Percentiles rank a stretch among this genome's conserved stretches.
phyloP scores from a whole-genome alignment of 1,284 basidiomycete genomes.

The Apiotrichum porosum region DNA sequence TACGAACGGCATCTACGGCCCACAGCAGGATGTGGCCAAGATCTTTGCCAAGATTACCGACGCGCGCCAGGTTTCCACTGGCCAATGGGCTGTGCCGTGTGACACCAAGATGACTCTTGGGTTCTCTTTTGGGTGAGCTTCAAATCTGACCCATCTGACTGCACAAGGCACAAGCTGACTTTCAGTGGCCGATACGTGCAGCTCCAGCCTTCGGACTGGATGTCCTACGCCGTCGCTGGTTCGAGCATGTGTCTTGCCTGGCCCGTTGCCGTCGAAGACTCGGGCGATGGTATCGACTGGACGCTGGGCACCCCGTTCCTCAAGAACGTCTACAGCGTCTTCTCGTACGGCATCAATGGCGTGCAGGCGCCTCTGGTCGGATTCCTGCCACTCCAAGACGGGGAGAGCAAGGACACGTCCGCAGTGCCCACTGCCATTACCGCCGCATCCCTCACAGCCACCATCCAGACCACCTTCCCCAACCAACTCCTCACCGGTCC shows the following conservation, averaged over 20 bases:
- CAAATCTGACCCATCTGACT: too few relatives aligned
- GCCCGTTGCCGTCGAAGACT: constrained; percentile 65
- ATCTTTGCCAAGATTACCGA: constrained; percentile 62
- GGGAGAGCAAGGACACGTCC: background rate
- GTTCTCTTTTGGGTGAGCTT: constrained; percentile 74
- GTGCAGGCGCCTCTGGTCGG: constrained; percentile 41
- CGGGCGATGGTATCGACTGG: constrained; percentile 77
- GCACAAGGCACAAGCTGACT: too few relatives aligned
- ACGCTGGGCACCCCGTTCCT: constrained; percentile 78
- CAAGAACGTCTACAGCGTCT: constrained; percentile 74
- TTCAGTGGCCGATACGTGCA: constrained; percentile 57
- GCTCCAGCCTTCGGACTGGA: constrained; percentile 73
- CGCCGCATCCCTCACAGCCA: constrained; percentile 36
- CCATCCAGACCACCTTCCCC: constrained; percentile 65
- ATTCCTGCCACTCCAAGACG: constrained; percentile 33
- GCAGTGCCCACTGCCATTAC: background rate
- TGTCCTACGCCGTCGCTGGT: constrained; percentile 66
- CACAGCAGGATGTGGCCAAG: constrained; percentile 68
- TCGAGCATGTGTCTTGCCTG: constrained; percentile 72
- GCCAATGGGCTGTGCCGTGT: constrained; percentile 80
- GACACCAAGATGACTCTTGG: constrained; percentile 61
- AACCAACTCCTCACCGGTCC: constrained; percentile 68
- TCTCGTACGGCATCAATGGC: constrained; percentile 46
- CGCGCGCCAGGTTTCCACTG: constrained; percentile 62
- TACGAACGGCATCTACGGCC: constrained; percentile 70